Base-by-base conservation (phyloP, 208 protist genomes). In the Crithidia acanthocephali region DNA sequence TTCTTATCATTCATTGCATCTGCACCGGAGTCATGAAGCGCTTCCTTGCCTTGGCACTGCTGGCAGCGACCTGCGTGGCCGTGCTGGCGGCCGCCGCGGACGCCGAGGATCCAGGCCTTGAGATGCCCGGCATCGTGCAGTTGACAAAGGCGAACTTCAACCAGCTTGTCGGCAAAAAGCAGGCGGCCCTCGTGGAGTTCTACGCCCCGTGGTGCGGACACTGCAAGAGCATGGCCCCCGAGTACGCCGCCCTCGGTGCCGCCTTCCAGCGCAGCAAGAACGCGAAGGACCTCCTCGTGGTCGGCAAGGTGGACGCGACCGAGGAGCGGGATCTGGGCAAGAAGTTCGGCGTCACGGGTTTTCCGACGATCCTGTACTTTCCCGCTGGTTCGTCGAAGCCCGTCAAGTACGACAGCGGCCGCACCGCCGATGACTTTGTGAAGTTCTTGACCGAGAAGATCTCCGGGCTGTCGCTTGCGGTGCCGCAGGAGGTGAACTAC, bases 151-250 rank as follows among this genome's bases (percentile, higher is more conserved):
- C n/a, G 20, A 87, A 55, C 60, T 95, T 97, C 37, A 78, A 92
- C 28, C n/a, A 58, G 20, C 53, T 86, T 32, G 86, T 97, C 47
- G 73, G 86, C 61, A 73, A 69, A 35, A 51, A 66, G 25, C 37
- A 68, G n/a, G 60, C 72, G 0, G 50, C 56, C 7, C 45, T 77
- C 2, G 84, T 98, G 22, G 85, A 97, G 85, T 97, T 98, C 60
- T 98, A 97, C 71, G 89, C 92, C 16, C 86, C 91, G 64, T 97
- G 92, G 95, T 98, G 95, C 68, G 78, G 81, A 5, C 78, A 94
- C 74, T 93, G 89, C 83, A 90, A 89, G 79, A 62, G 55, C n/a
- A 63, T 93, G 64, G 84, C 72, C 2, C 67, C 69, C 2, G 84
- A 87, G 28, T 83, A 85, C 78, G 59, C 62, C n/a, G 33, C 59